Conservation (phyloP, 345 rosid species). For the Syzygium oleosum region DNA sequence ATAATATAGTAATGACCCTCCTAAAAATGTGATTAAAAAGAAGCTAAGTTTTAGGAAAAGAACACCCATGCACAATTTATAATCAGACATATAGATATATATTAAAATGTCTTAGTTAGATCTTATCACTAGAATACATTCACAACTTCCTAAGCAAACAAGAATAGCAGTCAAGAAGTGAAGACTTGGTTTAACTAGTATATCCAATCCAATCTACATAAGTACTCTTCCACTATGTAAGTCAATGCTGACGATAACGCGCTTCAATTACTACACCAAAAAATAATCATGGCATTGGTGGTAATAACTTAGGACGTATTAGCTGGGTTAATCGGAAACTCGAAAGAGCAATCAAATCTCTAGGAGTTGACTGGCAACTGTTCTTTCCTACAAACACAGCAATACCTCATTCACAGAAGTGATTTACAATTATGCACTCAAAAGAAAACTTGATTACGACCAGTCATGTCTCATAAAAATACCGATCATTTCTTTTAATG, state of each 20-base stretch:
- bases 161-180: not conserved
- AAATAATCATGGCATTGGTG: not conserved
- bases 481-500: not conserved
- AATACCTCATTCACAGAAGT: not conserved
- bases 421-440: not conserved
- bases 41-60: not conserved
- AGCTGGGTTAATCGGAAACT: not conserved
- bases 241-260: not conserved
- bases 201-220: not conserved
- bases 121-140: not conserved
- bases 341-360: not conserved
- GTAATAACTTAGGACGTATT: not conserved
- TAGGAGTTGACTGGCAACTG: not conserved
- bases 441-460: not conserved
- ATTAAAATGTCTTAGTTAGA: not conserved
- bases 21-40: not conserved
- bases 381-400: not conserved
- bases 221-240: not conserved
- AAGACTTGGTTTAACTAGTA: not conserved
- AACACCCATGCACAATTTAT: not conserved
- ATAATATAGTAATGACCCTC: not conserved
- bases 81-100: not conserved
- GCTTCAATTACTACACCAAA: not conserved
- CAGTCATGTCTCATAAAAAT: not conserved
- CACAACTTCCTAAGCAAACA: not conserved